A percentile compares a stretch with the other conserved stretches of the same genome.
phyloP scores from a whole-genome alignment of 164 flowering plant genomes.

The Buxus sempervirens region DNA sequence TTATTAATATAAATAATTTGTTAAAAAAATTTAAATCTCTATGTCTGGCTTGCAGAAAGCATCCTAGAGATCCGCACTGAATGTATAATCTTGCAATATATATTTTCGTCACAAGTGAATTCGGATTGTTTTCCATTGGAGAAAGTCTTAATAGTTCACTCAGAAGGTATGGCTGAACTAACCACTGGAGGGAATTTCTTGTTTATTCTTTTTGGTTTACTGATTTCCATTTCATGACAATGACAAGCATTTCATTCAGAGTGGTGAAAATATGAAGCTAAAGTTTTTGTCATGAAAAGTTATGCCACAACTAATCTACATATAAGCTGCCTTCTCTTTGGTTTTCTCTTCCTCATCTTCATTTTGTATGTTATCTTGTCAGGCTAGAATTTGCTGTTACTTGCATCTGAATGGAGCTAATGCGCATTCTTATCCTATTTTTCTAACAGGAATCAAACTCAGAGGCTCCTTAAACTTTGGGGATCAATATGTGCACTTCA shows the following conservation, averaged over 20 bases:
- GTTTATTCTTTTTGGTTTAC: not conserved
- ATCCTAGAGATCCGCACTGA: not conserved
- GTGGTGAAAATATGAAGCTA: not conserved
- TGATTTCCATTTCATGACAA: not conserved
- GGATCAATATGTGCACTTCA: constrained; percentile 90
- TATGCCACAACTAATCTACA: too few relatives aligned
- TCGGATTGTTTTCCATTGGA: not conserved
- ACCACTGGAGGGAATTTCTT: constrained; percentile 1
- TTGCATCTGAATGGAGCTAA: too few relatives aligned
- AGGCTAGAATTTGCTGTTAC: too few relatives aligned
- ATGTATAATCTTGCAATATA: not conserved
- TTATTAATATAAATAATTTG: not conserved
- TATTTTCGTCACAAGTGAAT: not conserved
- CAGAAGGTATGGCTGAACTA: not conserved
- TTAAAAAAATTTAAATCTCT: too few relatives aligned
- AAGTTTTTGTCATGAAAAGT: too few relatives aligned
- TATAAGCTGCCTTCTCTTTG: not conserved
- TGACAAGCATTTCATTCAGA: not conserved
- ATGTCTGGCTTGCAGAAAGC: not conserved
- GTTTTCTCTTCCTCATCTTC: too few relatives aligned
- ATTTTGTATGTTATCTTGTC: too few relatives aligned
- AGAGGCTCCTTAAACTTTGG: constrained; percentile 58
- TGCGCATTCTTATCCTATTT: not conserved
- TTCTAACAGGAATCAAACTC: constrained; percentile 63
- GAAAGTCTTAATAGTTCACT: not conserved